A percentile compares a stretch with the other conserved stretches of the same genome.
Conservation (phyloP, 2,329 filamentous ascomycete genomes). For the Exophiala oligosperma region DNA sequence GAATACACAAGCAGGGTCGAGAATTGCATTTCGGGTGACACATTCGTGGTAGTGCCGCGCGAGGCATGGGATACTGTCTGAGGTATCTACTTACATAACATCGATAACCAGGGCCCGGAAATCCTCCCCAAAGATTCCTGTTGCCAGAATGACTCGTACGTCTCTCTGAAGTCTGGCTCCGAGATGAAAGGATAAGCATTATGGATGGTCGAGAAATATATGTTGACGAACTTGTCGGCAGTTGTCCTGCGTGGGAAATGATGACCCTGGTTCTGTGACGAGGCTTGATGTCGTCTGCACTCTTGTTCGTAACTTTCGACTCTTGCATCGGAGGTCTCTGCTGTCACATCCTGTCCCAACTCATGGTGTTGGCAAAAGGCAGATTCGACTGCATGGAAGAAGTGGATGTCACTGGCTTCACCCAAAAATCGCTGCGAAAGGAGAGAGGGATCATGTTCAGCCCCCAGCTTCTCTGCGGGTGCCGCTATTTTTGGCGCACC, state of each 20-base stretch:
- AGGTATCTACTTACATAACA: slow-evolving; percentile 25
- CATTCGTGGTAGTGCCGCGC: too few species aligned
- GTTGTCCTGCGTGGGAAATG: slow-evolving; percentile 20
- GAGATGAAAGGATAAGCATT: slow-evolving; percentile 39
- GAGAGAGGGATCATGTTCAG: slow-evolving; percentile 14
- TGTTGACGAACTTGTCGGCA: slow-evolving; percentile 26
- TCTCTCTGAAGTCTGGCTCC: slow-evolving; percentile 26
- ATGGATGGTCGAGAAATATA: slow-evolving; percentile 39
- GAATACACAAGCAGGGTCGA: neutral
- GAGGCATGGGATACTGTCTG: neutral
- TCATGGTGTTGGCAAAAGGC: slow-evolving; percentile 25
- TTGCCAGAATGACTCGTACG: slow-evolving; percentile 23
- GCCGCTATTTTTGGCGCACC: slow-evolving; percentile 8
- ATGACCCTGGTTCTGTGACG: slow-evolving; percentile 15
- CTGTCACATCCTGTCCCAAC: slow-evolving; percentile 28
- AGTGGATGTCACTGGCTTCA: slow-evolving; percentile 41
- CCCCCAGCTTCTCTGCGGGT: slow-evolving; percentile 1
- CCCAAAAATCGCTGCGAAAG: slow-evolving; percentile 36
- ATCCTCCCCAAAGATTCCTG: slow-evolving; percentile 20
- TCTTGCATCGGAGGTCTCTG: slow-evolving; percentile 24
- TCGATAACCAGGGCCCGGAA: slow-evolving; percentile 27
- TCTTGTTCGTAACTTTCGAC: slow-evolving; percentile 24
- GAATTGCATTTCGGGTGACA: neutral
- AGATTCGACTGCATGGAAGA: slow-evolving; percentile 38
- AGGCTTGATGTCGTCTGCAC: slow-evolving; percentile 7